Evolutionary conservation across 2,329 filamentous ascomycete species (phyloP), one percentile per base, ranked within the genome.

Genomic region (Ceratocystis cacaofunesta): DNA sequence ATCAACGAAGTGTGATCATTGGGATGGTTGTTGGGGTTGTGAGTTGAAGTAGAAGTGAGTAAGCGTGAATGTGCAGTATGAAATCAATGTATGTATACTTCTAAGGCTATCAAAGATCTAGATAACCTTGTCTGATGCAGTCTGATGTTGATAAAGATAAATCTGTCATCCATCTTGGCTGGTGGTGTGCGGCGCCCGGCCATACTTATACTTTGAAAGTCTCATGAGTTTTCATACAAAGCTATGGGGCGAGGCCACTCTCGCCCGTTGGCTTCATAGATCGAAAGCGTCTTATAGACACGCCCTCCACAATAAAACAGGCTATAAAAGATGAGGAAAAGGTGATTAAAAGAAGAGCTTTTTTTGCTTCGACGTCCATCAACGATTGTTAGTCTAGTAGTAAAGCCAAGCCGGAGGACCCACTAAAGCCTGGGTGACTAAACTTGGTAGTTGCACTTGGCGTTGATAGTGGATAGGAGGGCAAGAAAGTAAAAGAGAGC

Each of bases 401-500:
- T 6, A 32, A 22, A 57, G 52, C 52, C 52, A 57, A 57, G 52
- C 7, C 52, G 52, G 52, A 5, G 36, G 36, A 57, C 63, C 63
- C 63, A 64, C 63, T n/a, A 19, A 28, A 28, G 22, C 52, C 25
- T 17, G 52, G 52, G 52, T 22, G 36, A 28, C 36, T 58, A 36
- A 60, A 60, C 28, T 30, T 64, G 50, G 30, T 43, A 43, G 52
- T 32, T 41, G 32, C 32, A 60, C 63, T 64, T 64, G 63, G 63
- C 63, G 52, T 43, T 64, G 52, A 60, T 64, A 64, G 52, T 50
- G 30, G 25, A 25, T 62, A 48, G 25, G 58, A 32, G 25, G 48
- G 52, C 25, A 30, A 32, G 52, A 17, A 12, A 32, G 30, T 12
- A 30, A 28, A 25, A 32, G 22, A 28, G 52, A 57, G 52, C 17